Evolutionary conservation across 23 red algal species (phyloP).

Genomic region (Chondrus crispus): DNA sequence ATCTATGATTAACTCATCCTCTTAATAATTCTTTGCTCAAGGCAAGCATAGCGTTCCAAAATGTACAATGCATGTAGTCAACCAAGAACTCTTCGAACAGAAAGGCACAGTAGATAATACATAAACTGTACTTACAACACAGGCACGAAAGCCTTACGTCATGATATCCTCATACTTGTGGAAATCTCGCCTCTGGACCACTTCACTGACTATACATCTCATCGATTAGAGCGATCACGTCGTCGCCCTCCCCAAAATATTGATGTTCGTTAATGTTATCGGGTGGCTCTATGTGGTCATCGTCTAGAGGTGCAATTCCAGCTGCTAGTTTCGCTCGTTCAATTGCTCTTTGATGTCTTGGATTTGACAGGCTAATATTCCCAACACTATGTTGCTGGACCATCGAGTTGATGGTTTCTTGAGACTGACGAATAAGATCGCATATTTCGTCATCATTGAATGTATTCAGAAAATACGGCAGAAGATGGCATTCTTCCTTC

Average conservation of each 20-base stretch:
- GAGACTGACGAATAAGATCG: slow-evolving; percentile 45
- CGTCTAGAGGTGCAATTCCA: slow-evolving; percentile 14
- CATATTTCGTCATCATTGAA: slow-evolving; percentile 58
- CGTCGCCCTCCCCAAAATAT: slow-evolving; percentile 41
- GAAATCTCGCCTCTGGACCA: no score
- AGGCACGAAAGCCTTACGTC: no score
- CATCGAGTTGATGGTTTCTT: slow-evolving; percentile 35
- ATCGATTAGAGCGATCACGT: slow-evolving; percentile 46
- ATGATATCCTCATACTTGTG: no score
- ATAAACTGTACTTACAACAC: no score
- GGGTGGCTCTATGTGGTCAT: slow-evolving; percentile 22
- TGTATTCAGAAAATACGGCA: slow-evolving; percentile 68
- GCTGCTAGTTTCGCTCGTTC: slow-evolving; percentile 40
- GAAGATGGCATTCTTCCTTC: slow-evolving; percentile 69
- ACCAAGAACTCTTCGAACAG: no score
- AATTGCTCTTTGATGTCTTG: slow-evolving; percentile 56
- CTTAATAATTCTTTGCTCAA: no score
- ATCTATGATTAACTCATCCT: no score
- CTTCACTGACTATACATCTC: slow-evolving; percentile 53
- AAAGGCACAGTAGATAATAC: no score
- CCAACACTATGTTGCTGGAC: background rate
- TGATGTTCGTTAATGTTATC: slow-evolving; percentile 38
- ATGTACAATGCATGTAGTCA: no score
- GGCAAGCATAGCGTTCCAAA: no score
- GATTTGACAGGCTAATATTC: slow-evolving; percentile 58